Conservation (phyloP, 768 basidiomycete genomes). For the Podaxis pistillaris region DNA sequence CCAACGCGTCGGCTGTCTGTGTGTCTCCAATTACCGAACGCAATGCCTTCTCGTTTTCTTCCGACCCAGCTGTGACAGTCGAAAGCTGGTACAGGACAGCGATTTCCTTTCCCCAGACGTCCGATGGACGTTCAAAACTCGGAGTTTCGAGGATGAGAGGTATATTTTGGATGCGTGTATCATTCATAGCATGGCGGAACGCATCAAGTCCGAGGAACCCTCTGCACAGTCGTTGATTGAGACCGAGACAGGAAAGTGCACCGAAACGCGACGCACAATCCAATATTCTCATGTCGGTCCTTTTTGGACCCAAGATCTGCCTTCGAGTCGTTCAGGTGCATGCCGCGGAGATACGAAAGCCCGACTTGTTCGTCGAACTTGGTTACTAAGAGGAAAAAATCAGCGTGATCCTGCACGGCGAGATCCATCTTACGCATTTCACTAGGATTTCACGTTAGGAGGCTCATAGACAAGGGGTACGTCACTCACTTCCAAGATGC, state of each 20-base stretch:
- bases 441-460: not conserved
- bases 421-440: conserved; percentile 3
- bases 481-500: conserved; percentile 67
- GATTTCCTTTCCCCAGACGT: conserved; percentile 76
- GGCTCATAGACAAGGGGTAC: not conserved
- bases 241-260: not conserved
- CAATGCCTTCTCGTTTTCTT: not conserved
- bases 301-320: conserved; percentile 58
- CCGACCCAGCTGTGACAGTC: not conserved
- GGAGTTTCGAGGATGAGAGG: conserved; percentile 86
- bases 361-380: conserved; percentile 72
- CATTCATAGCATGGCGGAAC: conserved; percentile 67
- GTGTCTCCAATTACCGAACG: conserved; percentile 3
- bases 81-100: conserved; percentile 51
- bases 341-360: conserved; percentile 68
- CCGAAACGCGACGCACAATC: conserved; percentile 51
- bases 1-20: conserved; percentile 6
- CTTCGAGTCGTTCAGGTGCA: conserved; percentile 88
- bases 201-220: conserved; percentile 64
- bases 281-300: conserved; percentile 85
- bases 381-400: conserved; percentile 38
- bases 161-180: conserved; percentile 63
- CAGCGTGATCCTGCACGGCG: not conserved
- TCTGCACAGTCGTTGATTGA: conserved; percentile 31
- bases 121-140: conserved; percentile 54